phyloP scores from a whole-genome alignment of 768 basidiomycete species.

The Paxillus rubicundulus region DNA sequence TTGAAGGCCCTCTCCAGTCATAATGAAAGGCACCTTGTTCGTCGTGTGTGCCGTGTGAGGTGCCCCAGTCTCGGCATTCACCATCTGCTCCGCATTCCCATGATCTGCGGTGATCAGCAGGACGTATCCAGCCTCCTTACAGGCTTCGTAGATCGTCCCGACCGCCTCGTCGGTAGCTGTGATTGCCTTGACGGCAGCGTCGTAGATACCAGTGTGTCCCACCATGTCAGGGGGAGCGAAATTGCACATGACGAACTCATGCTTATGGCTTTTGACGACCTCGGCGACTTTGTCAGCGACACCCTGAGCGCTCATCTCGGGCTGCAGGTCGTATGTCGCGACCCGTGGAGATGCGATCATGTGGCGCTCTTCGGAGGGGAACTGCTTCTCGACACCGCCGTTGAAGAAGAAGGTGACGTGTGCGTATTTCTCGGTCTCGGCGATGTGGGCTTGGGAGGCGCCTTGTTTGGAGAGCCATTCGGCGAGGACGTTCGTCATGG shows the following conservation, averaged over 20 bases:
- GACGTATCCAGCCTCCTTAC: conserved; percentile 81
- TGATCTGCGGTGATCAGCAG: conserved; percentile 90
- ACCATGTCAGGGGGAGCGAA: conserved; percentile 99
- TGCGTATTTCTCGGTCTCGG: conserved; percentile 98
- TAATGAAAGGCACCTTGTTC: conserved; percentile 86
- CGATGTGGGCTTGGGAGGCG: conserved; percentile 84
- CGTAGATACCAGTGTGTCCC: conserved; percentile 89
- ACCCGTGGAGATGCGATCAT: conserved; percentile 94
- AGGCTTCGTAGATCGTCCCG: conserved; percentile 82
- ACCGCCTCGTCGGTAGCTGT: conserved; percentile 87
- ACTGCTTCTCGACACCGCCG: conserved; percentile 93
- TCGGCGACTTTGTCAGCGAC: conserved; percentile 94
- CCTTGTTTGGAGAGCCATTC: conserved; percentile 84
- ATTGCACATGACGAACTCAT: conserved; percentile 97
- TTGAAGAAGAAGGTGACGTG: conserved; percentile 99
- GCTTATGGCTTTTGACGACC: conserved; percentile 61
- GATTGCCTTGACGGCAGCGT: conserved; percentile 89
- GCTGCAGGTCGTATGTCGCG: conserved; percentile 89
- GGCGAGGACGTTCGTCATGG: conserved; percentile 92
- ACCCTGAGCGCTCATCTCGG: conserved; percentile 83
- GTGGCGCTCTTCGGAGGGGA: conserved; percentile 73
- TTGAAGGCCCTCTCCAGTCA: conserved; percentile 61
- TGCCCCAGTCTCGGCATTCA: conserved; percentile 74
- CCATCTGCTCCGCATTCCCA: conserved; percentile 95
- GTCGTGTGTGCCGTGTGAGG: conserved; percentile 93